A percentile compares a stretch with the other conserved stretches of the same genome.
phyloP scores from a whole-genome alignment of 164 flowering plant genomes.

The Platanus orientalis region DNA sequence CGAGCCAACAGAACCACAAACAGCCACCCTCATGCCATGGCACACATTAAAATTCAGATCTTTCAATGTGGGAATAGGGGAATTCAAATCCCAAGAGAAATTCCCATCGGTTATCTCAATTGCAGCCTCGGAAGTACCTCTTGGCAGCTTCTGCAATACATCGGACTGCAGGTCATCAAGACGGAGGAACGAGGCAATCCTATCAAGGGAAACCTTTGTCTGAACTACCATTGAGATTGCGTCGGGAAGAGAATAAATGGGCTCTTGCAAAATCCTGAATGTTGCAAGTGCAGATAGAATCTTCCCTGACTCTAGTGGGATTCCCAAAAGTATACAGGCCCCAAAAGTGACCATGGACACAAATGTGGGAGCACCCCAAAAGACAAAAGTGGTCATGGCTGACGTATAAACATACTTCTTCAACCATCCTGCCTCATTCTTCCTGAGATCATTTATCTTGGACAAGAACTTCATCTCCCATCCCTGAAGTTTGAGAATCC shows the following conservation, averaged over 20 bases:
- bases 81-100: constrained; percentile 25
- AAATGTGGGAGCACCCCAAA: constrained; percentile 64
- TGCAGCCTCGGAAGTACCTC: constrained; percentile 38
- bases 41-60: constrained; percentile 35
- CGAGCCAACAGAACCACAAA: constrained; percentile 61
- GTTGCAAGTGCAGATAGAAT: constrained; percentile 76
- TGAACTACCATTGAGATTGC: constrained; percentile 59
- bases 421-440: constrained; percentile 56
- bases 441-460: constrained; percentile 44
- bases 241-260: constrained; percentile 63
- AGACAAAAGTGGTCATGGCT: constrained; percentile 39
- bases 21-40: constrained; percentile 49
- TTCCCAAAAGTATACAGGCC: constrained; percentile 47
- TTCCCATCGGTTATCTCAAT: constrained; percentile 50
- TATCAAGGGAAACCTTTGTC: constrained; percentile 68
- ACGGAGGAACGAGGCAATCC: constrained; percentile 56
- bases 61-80: constrained; percentile 28
- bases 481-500: constrained; percentile 74
- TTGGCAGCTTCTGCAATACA: constrained; percentile 41
- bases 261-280: constrained; percentile 61
- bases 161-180: constrained; percentile 49
- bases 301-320: constrained; percentile 66
- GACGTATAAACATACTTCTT: constrained; percentile 41
- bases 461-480: constrained; percentile 78
- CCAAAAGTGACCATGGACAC: constrained; percentile 60